A percentile compares a stretch with the other conserved stretches of the same genome.
phyloP scores from a whole-genome alignment of 768 basidiomycete species.

The Lepiota venenata region DNA sequence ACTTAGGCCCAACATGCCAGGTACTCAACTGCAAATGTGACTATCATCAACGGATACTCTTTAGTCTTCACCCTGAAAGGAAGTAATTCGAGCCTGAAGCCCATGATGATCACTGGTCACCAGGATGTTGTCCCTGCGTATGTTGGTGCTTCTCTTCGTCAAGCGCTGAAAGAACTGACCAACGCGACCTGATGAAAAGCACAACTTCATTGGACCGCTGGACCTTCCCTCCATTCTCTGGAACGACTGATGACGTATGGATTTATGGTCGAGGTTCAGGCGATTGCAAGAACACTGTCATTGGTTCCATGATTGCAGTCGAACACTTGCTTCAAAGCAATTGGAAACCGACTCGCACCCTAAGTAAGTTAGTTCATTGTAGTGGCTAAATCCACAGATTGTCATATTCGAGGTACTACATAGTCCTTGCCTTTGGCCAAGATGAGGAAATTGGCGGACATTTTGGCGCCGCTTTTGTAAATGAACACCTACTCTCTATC shows the following conservation, averaged over 20 bases:
- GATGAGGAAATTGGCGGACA: constrained; percentile 30
- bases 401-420: not conserved
- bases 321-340: constrained; percentile 21
- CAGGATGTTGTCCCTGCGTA: constrained; percentile 25
- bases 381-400: not conserved
- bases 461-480: constrained; percentile 24
- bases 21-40: constrained; percentile 19
- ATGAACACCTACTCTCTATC: constrained; percentile 14
- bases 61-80: constrained; percentile 24
- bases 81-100: constrained; percentile 14
- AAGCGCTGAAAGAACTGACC: no score
- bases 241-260: constrained; percentile 22
- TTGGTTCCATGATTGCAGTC: constrained; percentile 24
- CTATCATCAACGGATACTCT: constrained; percentile 21
- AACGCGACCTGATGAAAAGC: constrained; percentile 8
- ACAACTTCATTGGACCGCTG: constrained; percentile 25
- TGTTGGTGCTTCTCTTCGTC: not conserved
- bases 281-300: constrained; percentile 28
- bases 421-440: constrained; percentile 28
- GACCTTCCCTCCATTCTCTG: constrained; percentile 26
- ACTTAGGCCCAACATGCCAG: constrained; percentile 10
- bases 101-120: constrained; percentile 28
- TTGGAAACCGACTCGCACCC: constrained; percentile 23
- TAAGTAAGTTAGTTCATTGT: constrained; percentile 15
- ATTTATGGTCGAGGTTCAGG: constrained; percentile 27